Evolutionary conservation across 2,329 filamentous ascomycete species (phyloP).

Genomic region (Pseudogymnoascus sp.): DNA sequence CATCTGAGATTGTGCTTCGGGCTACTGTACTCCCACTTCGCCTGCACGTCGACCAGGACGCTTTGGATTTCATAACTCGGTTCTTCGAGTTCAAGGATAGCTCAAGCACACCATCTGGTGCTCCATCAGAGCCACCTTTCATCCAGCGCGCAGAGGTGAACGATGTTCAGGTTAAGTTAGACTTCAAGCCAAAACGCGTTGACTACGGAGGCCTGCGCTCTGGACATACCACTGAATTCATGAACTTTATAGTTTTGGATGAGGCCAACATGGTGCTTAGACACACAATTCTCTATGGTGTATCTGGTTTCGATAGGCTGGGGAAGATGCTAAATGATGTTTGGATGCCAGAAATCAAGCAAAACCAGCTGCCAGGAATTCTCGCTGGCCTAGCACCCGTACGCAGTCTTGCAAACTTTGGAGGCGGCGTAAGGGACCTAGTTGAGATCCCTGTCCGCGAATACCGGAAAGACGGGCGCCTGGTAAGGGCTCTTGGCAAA

Average conservation of each 20-base stretch:
- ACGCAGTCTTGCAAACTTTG: slow-evolving; percentile 85
- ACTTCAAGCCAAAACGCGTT: slow-evolving; percentile 98
- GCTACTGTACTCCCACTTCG: slow-evolving; percentile 74
- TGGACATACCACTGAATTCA: slow-evolving; percentile 92
- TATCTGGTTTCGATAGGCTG: slow-evolving; percentile 82
- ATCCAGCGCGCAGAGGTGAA: slow-evolving; percentile 84
- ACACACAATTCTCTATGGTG: slow-evolving; percentile 86
- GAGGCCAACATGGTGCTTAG: slow-evolving; percentile 77
- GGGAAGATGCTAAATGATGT: slow-evolving; percentile 89
- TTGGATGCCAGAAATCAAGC: slow-evolving; percentile 89
- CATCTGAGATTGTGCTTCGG: slow-evolving; percentile 80
- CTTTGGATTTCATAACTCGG: slow-evolving; percentile 89
- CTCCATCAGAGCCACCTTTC: slow-evolving; percentile 68
- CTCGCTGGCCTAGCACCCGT: slow-evolving; percentile 83
- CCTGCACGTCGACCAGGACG: slow-evolving; percentile 94
- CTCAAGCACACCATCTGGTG: slow-evolving; percentile 24
- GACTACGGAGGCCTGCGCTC: slow-evolving; percentile 90
- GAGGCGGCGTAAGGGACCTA: slow-evolving; percentile 76
- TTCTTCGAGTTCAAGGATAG: slow-evolving; percentile 98
- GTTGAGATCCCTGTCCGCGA: slow-evolving; percentile 85
- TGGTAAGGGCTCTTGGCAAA: slow-evolving; percentile 86
- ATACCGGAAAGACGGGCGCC: slow-evolving; percentile 86
- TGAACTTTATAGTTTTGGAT: slow-evolving; percentile 95
- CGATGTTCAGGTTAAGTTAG: slow-evolving; percentile 73
- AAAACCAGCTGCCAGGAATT: slow-evolving; percentile 81